Base-by-base conservation (phyloP, 208 protist genomes). In the Crithidia thermophila region DNA sequence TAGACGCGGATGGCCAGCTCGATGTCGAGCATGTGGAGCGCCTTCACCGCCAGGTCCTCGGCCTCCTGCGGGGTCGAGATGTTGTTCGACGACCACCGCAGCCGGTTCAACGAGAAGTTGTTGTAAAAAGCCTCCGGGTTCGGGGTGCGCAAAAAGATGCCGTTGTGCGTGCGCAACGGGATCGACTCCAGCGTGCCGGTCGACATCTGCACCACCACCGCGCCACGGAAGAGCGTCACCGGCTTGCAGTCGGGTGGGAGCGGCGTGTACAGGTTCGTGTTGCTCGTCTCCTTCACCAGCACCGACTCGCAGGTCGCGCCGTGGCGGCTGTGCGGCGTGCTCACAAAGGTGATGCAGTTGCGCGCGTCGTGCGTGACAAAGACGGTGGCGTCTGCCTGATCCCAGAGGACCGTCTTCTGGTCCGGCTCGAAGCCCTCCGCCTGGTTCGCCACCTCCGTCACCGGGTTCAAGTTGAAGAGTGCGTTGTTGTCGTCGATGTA, bases 11-110 rank as follows among this genome's bases (percentile, higher is more conserved):
- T 94, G 10, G 97, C 98, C 20, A 98, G 74, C 50, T 92, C 84
- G 50, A 98, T 78, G 60, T 99, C 97, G 13, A 99, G 83, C 77
- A 93, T 83, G 62, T 97, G 84, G 49, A 99, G 77, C 14, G 98
- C 94, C 67, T 90, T 92, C 21, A 91, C 78, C 11, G 84, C 88
- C 16, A 99, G 79, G 62, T 98, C 91, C 45, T 86, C 72, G 18
- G 84, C 81, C 63, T 98, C 85, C 53, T 94, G 56, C 25, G 84
- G 72, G 2, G 79, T 77, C 6, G 93, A 90, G 55, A 97, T 90
- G 72, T 93, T 90, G 77, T 94, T 94, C 10, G 89, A 94, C 5
- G 87, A 90, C 77, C 81, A 93, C 18, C 86, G 82, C n/a, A 98
- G 84, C 3, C 90, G 93, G 72, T 97, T 91, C n/a, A 98, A 82